Conservation (phyloP, 345 rosid species). For the Raphanus raphanistrum region DNA sequence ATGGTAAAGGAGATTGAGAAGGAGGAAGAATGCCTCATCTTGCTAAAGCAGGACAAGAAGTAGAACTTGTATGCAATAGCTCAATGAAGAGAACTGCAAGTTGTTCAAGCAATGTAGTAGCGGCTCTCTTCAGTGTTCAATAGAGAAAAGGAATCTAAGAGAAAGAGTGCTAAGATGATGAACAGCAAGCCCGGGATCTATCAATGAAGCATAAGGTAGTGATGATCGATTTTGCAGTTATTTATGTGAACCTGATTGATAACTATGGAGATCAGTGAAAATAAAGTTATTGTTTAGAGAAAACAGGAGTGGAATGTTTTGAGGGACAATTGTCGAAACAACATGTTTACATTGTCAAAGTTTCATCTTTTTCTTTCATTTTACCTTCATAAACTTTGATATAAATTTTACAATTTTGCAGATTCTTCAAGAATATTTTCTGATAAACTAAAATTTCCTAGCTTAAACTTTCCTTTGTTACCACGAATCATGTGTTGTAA, state of each 20-base stretch:
- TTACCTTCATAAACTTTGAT: no score
- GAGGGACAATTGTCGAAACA: constrained; percentile 10
- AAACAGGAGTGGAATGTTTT: background rate
- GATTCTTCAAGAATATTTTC: no score
- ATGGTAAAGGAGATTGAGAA: no score
- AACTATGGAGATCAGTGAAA: background rate
- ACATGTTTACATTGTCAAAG: background rate
- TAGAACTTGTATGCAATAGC: constrained; percentile 27
- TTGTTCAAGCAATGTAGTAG: constrained; percentile 24
- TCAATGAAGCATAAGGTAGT: background rate
- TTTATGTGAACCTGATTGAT: background rate
- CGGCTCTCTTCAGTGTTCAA: constrained; percentile 9
- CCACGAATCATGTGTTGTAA: no score
- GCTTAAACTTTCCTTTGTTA: no score
- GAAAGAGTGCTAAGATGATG: constrained; percentile 28
- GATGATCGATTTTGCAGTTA: background rate
- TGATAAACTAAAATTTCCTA: no score
- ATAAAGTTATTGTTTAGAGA: background rate
- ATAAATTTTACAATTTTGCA: no score
- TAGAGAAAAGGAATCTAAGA: constrained; percentile 21
- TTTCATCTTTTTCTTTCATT: no score
- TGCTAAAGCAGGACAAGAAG: constrained; percentile 36
- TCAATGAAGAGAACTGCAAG: constrained; percentile 32
- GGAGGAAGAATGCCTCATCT: no score
- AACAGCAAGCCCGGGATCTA: background rate